Evolutionary conservation across 345 rosid genomes (phyloP).

Genomic region (Eucalyptus sideroxylon): DNA sequence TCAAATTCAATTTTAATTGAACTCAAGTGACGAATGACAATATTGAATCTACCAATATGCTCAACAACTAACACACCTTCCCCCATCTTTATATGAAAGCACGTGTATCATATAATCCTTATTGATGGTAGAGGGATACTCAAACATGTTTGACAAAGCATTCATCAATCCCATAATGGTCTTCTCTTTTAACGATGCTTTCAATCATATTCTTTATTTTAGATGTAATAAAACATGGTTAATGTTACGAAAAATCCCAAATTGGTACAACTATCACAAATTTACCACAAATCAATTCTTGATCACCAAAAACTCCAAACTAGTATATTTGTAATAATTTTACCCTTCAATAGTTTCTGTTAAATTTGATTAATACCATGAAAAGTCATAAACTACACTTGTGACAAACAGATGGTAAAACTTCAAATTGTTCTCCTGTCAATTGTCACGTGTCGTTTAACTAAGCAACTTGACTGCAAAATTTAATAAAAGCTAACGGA

Average conservation of each 20-base stretch:
- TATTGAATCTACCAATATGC: not conserved
- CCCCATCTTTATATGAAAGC: not conserved
- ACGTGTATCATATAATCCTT: not conserved
- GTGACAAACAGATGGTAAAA: no score
- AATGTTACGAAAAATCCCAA: no score
- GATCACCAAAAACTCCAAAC: no score
- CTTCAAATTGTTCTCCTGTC: no score
- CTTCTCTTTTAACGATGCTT: not conserved
- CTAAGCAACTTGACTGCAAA: no score
- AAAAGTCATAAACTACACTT: no score
- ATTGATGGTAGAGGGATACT: not conserved
- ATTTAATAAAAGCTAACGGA: no score
- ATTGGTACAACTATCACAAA: no score
- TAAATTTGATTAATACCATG: no score
- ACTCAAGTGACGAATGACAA: not conserved
- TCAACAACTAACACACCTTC: not conserved
- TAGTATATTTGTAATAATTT: no score
- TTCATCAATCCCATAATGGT: not conserved
- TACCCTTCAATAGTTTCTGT: rapidly evolving
- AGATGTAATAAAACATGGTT: not conserved
- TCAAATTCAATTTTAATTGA: not conserved
- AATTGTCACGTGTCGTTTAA: rapidly evolving
- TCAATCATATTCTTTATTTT: not conserved
- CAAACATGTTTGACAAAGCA: not conserved
- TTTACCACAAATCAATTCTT: no score